Evolutionary conservation across 192 early-diverging fungal species (phyloP).

Genomic region (Mortierella hygrophila): DNA sequence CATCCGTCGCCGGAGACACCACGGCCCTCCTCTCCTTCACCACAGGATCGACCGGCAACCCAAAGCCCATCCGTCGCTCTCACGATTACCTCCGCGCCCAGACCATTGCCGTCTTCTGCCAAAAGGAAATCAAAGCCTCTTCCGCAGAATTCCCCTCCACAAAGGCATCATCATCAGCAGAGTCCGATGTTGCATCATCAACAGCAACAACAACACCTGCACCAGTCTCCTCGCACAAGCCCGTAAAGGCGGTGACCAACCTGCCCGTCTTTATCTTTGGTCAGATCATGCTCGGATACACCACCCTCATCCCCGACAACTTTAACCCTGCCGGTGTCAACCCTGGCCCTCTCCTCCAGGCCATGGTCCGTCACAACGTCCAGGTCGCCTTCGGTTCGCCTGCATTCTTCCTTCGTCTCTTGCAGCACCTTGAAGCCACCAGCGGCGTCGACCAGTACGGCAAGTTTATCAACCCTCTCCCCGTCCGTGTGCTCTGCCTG

Average conservation of each 20-base stretch:
- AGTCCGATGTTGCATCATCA: not conserved
- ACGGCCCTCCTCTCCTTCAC: constrained; percentile 53
- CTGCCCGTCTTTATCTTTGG: constrained; percentile 54
- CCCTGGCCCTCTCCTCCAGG: constrained; percentile 40
- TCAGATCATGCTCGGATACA: constrained; percentile 54
- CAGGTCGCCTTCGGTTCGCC: constrained; percentile 53
- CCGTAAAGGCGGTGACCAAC: constrained; percentile 49
- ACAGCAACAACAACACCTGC: not conserved
- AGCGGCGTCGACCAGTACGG: constrained; percentile 41
- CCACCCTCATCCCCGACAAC: constrained; percentile 50
- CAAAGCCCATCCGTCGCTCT: constrained; percentile 51
- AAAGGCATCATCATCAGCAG: not conserved
- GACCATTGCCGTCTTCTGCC: constrained; percentile 52
- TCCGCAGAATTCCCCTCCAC: constrained; percentile 11
- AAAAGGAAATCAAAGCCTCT: constrained; percentile 40
- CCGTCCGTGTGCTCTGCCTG: constrained; percentile 43
- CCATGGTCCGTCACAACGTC: constrained; percentile 55
- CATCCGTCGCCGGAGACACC: constrained; percentile 38
- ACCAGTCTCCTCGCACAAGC: constrained; percentile 19
- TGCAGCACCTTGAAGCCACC: constrained; percentile 42
- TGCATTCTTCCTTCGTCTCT: constrained; percentile 42
- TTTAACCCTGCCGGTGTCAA: constrained; percentile 51
- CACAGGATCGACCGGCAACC: constrained; percentile 54
- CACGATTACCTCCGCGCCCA: constrained; percentile 53
- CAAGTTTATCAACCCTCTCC: constrained; percentile 41